Conservation (phyloP, 1,139 yeast genomes). For the Saccharomyces hybrid region DNA sequence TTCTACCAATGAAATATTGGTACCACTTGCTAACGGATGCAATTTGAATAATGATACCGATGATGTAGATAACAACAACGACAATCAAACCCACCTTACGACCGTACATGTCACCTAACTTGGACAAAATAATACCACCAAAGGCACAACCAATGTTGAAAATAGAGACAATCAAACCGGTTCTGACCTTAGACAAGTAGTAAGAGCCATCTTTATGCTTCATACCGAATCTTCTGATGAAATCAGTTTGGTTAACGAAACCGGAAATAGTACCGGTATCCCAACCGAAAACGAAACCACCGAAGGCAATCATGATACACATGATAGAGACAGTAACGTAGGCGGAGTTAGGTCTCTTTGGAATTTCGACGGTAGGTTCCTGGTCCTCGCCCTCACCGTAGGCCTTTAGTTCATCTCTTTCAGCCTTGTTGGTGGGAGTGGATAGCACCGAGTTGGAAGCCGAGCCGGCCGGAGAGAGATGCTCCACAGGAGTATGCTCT, state of each 20-base stretch:
- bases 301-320: conserved; percentile 49
- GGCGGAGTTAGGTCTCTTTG: conserved; percentile 44
- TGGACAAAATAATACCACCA: too few relatives aligned
- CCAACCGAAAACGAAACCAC: conserved; percentile 68
- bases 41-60: too few relatives aligned
- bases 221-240: conserved; percentile 48
- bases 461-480: conserved; percentile 9
- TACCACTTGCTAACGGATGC: too few relatives aligned
- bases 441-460: conserved; percentile 14
- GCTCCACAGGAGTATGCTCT: too few relatives aligned
- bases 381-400: conserved; percentile 8
- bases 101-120: too few relatives aligned
- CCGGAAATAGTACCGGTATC: conserved; percentile 79
- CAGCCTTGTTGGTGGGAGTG: conserved; percentile 17
- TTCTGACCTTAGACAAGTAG: too few relatives aligned
- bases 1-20: too few relatives aligned
- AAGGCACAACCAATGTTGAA: too few relatives aligned
- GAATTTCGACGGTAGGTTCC: conserved; percentile 17
- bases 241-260: conserved; percentile 63
- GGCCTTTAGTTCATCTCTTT: conserved; percentile 13
- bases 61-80: too few relatives aligned
- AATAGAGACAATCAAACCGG: too few relatives aligned
- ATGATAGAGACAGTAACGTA: conserved; percentile 37
- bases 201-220: conserved; percentile 32
- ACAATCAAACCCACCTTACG: too few relatives aligned